Evolutionary conservation across 768 basidiomycete species (phyloP).

Genomic region (Mycena capillaripes): DNA sequence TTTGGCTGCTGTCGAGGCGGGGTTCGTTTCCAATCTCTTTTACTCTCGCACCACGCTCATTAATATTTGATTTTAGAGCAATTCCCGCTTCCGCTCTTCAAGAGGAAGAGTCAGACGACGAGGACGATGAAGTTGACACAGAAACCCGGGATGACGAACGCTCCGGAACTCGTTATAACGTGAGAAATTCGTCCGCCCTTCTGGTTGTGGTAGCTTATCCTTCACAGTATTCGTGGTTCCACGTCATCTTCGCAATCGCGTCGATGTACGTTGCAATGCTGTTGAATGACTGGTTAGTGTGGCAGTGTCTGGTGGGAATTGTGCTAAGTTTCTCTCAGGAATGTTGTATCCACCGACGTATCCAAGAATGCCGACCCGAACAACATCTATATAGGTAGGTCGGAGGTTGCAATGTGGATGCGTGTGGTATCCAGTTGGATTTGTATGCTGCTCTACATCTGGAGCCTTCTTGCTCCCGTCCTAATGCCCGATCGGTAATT

Average conservation of each 20-base stretch:
- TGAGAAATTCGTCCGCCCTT: conserved; percentile 51
- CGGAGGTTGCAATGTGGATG: conserved; percentile 99
- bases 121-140: conserved; percentile 82
- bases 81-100: conserved; percentile 95
- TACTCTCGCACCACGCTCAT: conserved; percentile 6
- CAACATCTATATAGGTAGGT: conserved; percentile 93
- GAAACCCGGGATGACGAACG: conserved; percentile 94
- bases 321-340: conserved; percentile 61
- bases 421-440: conserved; percentile 96
- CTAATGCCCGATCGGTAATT: conserved; percentile 91
- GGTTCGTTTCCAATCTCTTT: conserved; percentile 60
- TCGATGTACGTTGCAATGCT: conserved; percentile 99
- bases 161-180: conserved; percentile 94
- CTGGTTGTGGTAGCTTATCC: conserved; percentile 9
- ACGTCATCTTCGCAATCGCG: conserved; percentile 95
- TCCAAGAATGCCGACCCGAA: conserved; percentile 64
- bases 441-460: conserved; percentile 87
- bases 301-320: background rate
- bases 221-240: conserved; percentile 96
- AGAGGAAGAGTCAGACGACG: conserved; percentile 81
- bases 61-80: conserved; percentile 63
- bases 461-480: conserved; percentile 91
- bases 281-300: conserved; percentile 92
- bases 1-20: conserved; percentile 95
- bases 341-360: conserved; percentile 76